Conservation (phyloP, 2,329 filamentous ascomycete species). For the Fusarium goolgardi region DNA sequence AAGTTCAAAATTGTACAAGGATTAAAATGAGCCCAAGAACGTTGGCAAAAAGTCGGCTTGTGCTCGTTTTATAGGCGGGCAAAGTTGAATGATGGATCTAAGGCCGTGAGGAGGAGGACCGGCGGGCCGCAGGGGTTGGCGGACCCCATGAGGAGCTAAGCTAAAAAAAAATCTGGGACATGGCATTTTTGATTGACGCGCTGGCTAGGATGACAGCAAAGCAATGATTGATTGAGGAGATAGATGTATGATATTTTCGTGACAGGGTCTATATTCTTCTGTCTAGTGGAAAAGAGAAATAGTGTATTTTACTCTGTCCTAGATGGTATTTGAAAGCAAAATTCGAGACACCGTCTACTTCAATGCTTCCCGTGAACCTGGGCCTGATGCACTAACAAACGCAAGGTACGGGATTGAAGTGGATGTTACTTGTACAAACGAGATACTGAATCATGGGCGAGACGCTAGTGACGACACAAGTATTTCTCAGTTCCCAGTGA, state of each 20-base stretch:
- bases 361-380: constrained; percentile 10
- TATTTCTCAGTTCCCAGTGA: constrained; percentile 26
- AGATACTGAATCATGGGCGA: constrained; percentile 25
- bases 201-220: constrained; percentile 12
- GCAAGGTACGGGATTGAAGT: constrained; percentile 31
- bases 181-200: constrained; percentile 30
- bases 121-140: constrained; percentile 37
- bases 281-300: background rate
- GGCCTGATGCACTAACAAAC: constrained; percentile 24
- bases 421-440: constrained; percentile 15
- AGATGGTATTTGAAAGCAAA: constrained; percentile 1
- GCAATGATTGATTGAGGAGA: background rate
- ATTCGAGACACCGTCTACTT: background rate
- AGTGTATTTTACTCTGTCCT: background rate
- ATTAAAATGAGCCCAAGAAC: constrained; percentile 75
- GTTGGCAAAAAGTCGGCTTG: constrained; percentile 52
- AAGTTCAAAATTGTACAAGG: constrained; percentile 57
- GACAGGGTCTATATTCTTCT: background rate
- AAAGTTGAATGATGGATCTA: constrained; percentile 50
- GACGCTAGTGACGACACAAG: constrained; percentile 6
- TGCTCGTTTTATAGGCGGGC: constrained; percentile 50
- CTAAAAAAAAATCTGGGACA: constrained; percentile 42
- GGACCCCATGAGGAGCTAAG: constrained; percentile 36
- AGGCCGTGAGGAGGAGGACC: constrained; percentile 39
- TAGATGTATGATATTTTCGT: background rate